Conservation (phyloP, 371 early-diverging fungal genomes). For the Mortierella sp. region DNA sequence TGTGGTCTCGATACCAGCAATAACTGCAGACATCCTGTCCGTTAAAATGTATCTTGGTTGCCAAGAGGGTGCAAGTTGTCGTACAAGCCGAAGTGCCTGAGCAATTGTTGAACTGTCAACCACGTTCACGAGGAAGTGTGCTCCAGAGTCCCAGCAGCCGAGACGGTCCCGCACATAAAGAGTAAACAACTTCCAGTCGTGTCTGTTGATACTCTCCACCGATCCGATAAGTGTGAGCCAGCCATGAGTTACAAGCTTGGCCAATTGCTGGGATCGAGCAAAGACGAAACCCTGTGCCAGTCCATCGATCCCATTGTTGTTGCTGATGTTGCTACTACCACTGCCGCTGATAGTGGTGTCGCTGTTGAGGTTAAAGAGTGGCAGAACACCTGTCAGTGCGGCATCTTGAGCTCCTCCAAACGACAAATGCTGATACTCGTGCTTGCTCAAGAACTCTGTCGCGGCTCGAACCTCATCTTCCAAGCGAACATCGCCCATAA, state of each 20-base stretch:
- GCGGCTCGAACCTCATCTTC: background rate
- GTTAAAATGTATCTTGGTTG: conserved; percentile 20
- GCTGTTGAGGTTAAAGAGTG: background rate
- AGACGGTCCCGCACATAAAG: conserved; percentile 25
- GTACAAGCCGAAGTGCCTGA: conserved; percentile 23
- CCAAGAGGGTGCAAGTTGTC: conserved; percentile 14
- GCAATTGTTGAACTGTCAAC: conserved; percentile 4
- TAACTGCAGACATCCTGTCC: conserved; percentile 13
- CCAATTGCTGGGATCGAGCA: conserved; percentile 15
- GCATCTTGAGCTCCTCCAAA: background rate
- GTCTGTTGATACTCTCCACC: conserved; percentile 19
- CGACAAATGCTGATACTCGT: background rate
- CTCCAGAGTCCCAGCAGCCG: conserved; percentile 28
- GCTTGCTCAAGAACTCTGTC: background rate
- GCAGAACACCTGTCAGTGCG: background rate
- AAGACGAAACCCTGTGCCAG: conserved; percentile 23
- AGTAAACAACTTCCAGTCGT: conserved; percentile 24
- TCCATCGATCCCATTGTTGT: background rate
- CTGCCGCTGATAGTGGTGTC: background rate
- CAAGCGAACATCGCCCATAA: background rate
- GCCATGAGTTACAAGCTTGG: conserved; percentile 16
- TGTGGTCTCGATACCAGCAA: conserved; percentile 15
- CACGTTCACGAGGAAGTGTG: conserved; percentile 35
- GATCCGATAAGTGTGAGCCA: conserved; percentile 30
- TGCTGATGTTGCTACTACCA: background rate